A percentile compares a stretch with the other conserved stretches of the same genome.
phyloP scores from a whole-genome alignment of 768 basidiomycete species.

The Collybia nuda region DNA sequence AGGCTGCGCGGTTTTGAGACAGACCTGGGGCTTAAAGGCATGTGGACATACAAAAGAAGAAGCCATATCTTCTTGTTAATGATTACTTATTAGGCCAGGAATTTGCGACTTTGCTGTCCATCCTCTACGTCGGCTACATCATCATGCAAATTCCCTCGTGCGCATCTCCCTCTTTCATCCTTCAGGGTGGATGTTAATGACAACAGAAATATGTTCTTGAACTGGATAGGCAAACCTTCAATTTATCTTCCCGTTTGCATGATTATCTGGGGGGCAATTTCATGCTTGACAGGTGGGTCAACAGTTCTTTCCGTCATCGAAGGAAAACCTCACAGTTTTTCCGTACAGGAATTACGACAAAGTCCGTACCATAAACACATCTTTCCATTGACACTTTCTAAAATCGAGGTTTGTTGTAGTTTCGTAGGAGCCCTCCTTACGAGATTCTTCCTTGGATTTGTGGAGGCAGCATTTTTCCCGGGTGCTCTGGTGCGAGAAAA shows the following conservation, averaged over 20 bases:
- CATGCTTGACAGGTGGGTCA: conserved; percentile 44
- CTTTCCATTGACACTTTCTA: neutral
- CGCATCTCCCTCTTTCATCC: conserved; percentile 15
- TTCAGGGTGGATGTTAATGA: neutral
- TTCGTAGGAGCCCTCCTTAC: conserved; percentile 66
- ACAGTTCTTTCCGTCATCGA: neutral
- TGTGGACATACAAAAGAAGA: neutral
- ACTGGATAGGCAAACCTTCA: conserved; percentile 62
- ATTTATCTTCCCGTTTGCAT: conserved; percentile 62
- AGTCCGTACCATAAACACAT: conserved; percentile 8
- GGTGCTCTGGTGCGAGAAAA: conserved; percentile 46
- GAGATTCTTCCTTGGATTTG: conserved; percentile 76
- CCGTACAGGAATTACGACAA: conserved; percentile 16
- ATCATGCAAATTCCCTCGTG: conserved; percentile 75
- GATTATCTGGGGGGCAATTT: conserved; percentile 64
- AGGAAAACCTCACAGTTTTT: neutral
- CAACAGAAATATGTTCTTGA: conserved; percentile 66
- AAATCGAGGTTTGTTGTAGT: conserved; percentile 25
- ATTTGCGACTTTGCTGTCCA: conserved; percentile 59
- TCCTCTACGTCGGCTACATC: conserved; percentile 68
- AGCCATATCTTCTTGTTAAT: neutral
- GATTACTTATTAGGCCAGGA: conserved; percentile 27
- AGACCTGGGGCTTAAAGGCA: conserved; percentile 55
- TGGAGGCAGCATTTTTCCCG: conserved; percentile 73
- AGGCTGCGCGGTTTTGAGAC: conserved; percentile 64